Evolutionary conservation across 2,329 filamentous ascomycete genomes (phyloP), one percentile per base, ranked within the genome.

Genomic region (Colletotrichum liaoningense): DNA sequence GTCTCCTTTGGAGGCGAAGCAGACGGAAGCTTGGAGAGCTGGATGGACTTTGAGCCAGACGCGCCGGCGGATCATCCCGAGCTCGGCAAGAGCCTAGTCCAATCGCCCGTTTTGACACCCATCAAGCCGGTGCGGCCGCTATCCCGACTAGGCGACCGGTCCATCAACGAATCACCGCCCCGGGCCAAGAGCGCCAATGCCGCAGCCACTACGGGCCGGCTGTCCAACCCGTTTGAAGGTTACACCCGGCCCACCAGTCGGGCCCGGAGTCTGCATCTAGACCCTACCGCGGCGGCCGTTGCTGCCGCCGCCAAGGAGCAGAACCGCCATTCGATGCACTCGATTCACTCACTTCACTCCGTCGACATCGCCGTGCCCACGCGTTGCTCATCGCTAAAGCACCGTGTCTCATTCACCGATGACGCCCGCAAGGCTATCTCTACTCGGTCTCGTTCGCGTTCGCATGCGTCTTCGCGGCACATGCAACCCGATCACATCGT

Each of bases 21-120:
- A 12, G 67, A 75, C 22, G 72, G 68, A 24, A 60, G 63, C 24
- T 63, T 38, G 9, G 62, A 38, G 33, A 73, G 76, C 67, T 77
- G 76, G 76, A 76, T 77, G 26, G 75, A 77, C 35, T 55, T 75
- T 8, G 76, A 77, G 33, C 75, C 76, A 6, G 76, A 77, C 9
- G 69, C 59, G 7, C 68, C 62, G 16, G 35, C 19, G 16, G 62
- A 66, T 30, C 65, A 70, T 42, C 72, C 72, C n/a, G 67, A 74
- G 30, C 67, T 72, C 14, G 72, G 72, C 52, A 72, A 74, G 68
- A 73, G 70, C 35, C 55, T 70, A 8, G 67, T 35, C 26, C 70
- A 73, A 26, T 73, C 70, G 9, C 70, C 70, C n/a, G 60, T 73
- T 16, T 56, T 56, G 2, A 73, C 72, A 30, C 67, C 72, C 57